phyloP scores from a whole-genome alignment of 2,329 filamentous ascomycete species.

The Colletotrichum coccodes region DNA sequence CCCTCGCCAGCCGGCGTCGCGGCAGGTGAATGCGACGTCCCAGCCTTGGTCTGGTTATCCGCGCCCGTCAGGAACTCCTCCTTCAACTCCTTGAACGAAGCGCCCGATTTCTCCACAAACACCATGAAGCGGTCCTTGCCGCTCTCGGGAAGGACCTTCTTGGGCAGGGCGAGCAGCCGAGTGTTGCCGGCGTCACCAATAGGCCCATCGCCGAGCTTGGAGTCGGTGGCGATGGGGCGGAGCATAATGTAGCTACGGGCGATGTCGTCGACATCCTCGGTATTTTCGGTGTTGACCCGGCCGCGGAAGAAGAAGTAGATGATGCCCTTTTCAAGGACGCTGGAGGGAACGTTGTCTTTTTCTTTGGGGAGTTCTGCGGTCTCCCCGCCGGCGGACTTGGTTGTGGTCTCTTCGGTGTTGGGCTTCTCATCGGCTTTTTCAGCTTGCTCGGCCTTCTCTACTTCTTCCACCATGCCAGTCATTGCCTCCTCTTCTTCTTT shows the following conservation, averaged over 20 bases:
- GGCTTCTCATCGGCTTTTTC: not conserved
- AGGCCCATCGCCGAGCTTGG: constrained; percentile 67
- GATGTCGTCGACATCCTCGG: constrained; percentile 76
- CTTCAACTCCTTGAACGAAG: constrained; percentile 75
- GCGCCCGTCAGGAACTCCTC: constrained; percentile 74
- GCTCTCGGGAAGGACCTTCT: constrained; percentile 81
- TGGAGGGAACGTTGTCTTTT: constrained; percentile 41
- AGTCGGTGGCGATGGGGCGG: constrained; percentile 75
- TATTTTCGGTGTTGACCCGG: constrained; percentile 78
- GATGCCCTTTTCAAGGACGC: constrained; percentile 85
- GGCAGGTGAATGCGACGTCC: constrained; percentile 74
- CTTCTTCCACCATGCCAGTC: not conserved
- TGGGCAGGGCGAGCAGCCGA: constrained; percentile 81
- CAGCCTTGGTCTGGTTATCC: constrained; percentile 83
- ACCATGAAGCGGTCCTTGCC: constrained; percentile 78
- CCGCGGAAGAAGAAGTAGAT: constrained; percentile 92
- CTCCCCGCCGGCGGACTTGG: not conserved
- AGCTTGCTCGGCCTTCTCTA: not conserved
- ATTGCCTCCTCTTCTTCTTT: not conserved
- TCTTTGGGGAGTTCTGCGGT: constrained; percentile 29
- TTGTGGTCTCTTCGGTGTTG: not conserved
- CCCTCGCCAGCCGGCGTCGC: constrained; percentile 85
- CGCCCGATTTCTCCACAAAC: constrained; percentile 81
- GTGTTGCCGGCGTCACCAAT: constrained; percentile 67
- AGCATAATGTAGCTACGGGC: constrained; percentile 84